Evolutionary conservation across 805 yeast species (phyloP).

Genomic region (Wickerhamiella sergipiensis): DNA sequence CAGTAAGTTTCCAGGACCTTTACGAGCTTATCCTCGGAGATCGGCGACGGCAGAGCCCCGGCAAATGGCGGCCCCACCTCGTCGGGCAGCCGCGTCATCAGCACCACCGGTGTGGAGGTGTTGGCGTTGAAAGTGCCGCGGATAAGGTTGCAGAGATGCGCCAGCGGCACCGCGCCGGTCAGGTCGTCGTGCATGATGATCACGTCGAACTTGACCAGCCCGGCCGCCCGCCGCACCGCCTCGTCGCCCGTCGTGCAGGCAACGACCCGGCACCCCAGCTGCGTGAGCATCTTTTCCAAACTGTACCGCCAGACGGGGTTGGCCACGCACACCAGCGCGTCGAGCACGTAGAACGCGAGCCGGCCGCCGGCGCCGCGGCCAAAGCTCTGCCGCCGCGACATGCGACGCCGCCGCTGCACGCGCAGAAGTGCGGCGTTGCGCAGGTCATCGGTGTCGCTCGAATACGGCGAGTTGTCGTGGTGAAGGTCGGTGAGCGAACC

Average conservation of each 20-base stretch:
- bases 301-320: constrained; percentile 69
- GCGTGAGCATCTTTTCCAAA: constrained; percentile 46
- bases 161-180: constrained; percentile 33
- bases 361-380: background rate
- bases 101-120: constrained; percentile 61
- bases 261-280: constrained; percentile 67
- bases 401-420: constrained; percentile 41
- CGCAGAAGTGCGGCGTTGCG: constrained; percentile 21
- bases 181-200: constrained; percentile 52
- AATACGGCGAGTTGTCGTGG: constrained; percentile 1
- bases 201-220: constrained; percentile 71
- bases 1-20: constrained; percentile 9
- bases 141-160: constrained; percentile 63
- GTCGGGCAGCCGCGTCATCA: constrained; percentile 49
- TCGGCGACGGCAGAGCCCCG: constrained; percentile 65
- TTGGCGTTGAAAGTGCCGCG: constrained; percentile 71
- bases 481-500: constrained; percentile 5
- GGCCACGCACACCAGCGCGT: constrained; percentile 73
- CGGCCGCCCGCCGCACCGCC: constrained; percentile 64
- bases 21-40: constrained; percentile 25
- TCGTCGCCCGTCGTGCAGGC: constrained; percentile 72
- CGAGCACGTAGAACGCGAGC: constrained; percentile 8
- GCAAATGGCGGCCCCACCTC: constrained; percentile 33
- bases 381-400: constrained; percentile 21
- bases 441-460: background rate